Evolutionary conservation across 2,329 filamentous ascomycete species (phyloP), one percentile per base, ranked within the genome.

Genomic region (Botryotinia calthae): DNA sequence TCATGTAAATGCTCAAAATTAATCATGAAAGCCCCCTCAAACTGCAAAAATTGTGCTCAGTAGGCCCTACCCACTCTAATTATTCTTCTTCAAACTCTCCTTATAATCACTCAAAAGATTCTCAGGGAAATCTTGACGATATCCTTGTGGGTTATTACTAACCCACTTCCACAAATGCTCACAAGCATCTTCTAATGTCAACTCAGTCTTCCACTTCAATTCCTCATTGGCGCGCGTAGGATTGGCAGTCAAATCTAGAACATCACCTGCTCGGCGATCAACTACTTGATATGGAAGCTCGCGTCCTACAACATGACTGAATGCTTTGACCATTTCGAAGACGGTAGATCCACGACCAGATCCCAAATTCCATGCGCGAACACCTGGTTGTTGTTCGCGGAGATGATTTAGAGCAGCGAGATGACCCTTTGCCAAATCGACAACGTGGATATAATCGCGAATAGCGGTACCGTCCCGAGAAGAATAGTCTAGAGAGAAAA

Each of bases 121-220:
- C 76, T 92, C 87, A 0, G 96, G 95, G n/a, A 95, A 94, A 77
- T 94, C 87, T 84, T 98, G 95, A 77, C 93, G 88, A 85, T 98
- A 98, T 34, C 96, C 96, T 84, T 95, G 90, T 37, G 96, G 96
- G 85, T 98, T 98, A 85, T 98, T 98, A 84, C 92, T 87, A 25
- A 97, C 97, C 96, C 96, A 99, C 80, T 90, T 91, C 96, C 96
- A 99, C 77, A 99, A 87, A 83, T 99, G 94, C 78, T 91, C 89
- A 82, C 96, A 99, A 40, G 95, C 95, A 82, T 97, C 90, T 84
- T 98, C 95, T 82, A 99, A 89, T 31, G 93, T 95, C 73, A 92
- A 87, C 85, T 97, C 89, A 1, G 96, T 95, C 86, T 95, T 95
- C 96, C 96, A 99, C 76, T 90, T 86, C 71, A 99, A 87, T 85